A percentile compares a stretch with the other conserved stretches of the same genome.
Evolutionary conservation across 2,329 filamentous ascomycete species (phyloP).

Genomic region (Xylaria sp.): DNA sequence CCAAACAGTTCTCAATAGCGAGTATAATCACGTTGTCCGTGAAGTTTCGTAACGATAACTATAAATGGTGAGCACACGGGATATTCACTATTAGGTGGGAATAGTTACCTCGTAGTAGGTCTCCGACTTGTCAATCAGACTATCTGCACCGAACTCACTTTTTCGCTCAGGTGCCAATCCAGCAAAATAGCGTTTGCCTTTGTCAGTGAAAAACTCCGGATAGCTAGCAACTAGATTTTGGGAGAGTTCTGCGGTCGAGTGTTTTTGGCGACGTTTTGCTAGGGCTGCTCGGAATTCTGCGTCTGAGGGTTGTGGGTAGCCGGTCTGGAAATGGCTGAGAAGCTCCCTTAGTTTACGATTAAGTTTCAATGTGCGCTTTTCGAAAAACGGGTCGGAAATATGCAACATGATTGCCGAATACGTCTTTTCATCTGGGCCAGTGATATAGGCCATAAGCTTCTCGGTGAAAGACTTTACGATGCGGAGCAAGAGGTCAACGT

Average conservation of each 20-base stretch:
- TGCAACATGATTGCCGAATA: conserved; percentile 42
- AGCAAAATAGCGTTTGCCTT: conserved; percentile 38
- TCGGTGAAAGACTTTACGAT: conserved; percentile 54
- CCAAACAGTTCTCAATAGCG: conserved; percentile 53
- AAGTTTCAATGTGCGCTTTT: conserved; percentile 45
- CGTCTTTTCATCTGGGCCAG: conserved; percentile 45
- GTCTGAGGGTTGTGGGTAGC: conserved; percentile 51
- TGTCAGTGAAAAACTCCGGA: conserved; percentile 44
- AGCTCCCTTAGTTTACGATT: conserved; percentile 55
- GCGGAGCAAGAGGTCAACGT: conserved; percentile 50
- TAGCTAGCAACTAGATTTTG: conserved; percentile 36
- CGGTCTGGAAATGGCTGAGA: conserved; percentile 52
- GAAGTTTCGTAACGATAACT: conserved; percentile 50
- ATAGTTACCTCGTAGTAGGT: conserved; percentile 56
- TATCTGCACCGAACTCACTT: conserved; percentile 52
- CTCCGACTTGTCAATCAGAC: conserved; percentile 58
- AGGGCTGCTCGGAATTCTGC: conserved; percentile 47
- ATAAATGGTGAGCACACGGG: conserved; percentile 21
- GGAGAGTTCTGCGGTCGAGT: conserved; percentile 33
- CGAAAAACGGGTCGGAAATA: conserved; percentile 46
- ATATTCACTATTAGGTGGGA: not conserved
- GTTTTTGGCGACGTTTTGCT: conserved; percentile 32
- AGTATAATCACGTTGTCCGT: conserved; percentile 52
- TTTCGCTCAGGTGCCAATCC: not conserved
- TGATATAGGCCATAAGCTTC: conserved; percentile 50